Conservation (phyloP, 139 green algal species). For the Chlamydomonas sphaeroides region DNA sequence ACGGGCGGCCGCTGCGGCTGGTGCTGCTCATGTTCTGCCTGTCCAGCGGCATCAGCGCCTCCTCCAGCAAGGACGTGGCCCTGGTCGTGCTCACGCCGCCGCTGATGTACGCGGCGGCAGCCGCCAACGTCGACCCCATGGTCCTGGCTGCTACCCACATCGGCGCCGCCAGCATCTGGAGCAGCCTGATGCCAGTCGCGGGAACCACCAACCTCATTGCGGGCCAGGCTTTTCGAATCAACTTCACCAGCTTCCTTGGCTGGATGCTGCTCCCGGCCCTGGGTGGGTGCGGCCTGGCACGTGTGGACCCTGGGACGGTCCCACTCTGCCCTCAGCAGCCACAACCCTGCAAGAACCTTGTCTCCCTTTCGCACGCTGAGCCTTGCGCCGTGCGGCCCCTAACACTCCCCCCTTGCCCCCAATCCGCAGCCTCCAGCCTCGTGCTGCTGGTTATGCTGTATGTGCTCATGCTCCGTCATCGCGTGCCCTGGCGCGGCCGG, state of each 20-base stretch:
- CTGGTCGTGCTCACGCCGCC: not conserved
- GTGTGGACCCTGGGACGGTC: too few relatives aligned
- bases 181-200: not conserved
- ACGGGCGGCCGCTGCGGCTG: not conserved
- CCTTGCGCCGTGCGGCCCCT: too few relatives aligned
- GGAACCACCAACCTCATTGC: not conserved
- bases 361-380: too few relatives aligned
- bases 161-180: too few relatives aligned
- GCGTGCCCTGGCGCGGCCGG: not conserved
- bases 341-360: too few relatives aligned
- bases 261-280: slow-evolving; percentile 14
- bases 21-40: not conserved
- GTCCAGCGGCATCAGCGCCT: not conserved
- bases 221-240: not conserved
- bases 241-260: not conserved
- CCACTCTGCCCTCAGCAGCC: too few relatives aligned
- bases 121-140: not conserved
- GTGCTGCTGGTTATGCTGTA: slow-evolving; percentile 10
- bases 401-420: not conserved
- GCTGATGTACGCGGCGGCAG: not conserved
- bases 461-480: not conserved
- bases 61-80: not conserved
- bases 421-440: not conserved
- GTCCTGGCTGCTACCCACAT: not conserved
- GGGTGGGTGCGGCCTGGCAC: too few relatives aligned